These are phyloP conservation scores for Termitomyces titanicus DNA, from an alignment of 768 basidiomycete genomes.

Conservation along the genomic window DNA sequence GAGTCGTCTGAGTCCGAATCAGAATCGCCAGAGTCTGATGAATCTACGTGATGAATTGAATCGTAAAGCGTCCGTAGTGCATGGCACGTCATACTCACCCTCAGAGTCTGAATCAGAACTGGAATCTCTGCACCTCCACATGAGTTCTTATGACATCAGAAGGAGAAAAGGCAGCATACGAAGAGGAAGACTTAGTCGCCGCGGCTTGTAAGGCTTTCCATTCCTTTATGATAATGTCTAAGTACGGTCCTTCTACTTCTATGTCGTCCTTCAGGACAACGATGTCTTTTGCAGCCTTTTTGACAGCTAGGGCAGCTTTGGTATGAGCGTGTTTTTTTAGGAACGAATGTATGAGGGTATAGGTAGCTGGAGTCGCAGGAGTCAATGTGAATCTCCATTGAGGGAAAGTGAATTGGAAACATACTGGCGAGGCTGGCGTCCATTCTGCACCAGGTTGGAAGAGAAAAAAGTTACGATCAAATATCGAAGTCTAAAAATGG, in stretches of 20 bases:
- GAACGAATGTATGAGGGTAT: conserved; percentile 74
- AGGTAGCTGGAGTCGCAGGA: conserved; percentile 49
- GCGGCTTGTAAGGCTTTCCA: conserved; percentile 48
- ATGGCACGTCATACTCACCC: conserved; percentile 7
- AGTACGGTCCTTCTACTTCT: conserved; percentile 41
- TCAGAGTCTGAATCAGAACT: conserved; percentile 23
- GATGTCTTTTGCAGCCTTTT: conserved; percentile 64
- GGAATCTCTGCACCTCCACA: not conserved
- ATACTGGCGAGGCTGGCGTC: conserved; percentile 53
- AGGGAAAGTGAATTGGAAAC: conserved; percentile 11
- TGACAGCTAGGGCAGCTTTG: conserved; percentile 72
- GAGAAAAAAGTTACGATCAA: conserved; percentile 11
- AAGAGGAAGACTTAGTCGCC: conserved; percentile 16
- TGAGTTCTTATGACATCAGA: conserved; percentile 7
- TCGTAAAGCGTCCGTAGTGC: not conserved
- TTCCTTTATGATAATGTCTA: conserved; percentile 63
- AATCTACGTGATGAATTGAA: conserved; percentile 1
- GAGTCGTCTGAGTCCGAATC: conserved; percentile 27
- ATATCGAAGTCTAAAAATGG: not conserved
- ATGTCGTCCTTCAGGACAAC: conserved; percentile 58
- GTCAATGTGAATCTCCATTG: not conserved
- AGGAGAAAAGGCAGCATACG: conserved; percentile 13
- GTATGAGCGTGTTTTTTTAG: conserved; percentile 59
- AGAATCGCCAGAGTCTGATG: conserved; percentile 15
- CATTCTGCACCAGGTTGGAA: conserved; percentile 25